Percentiles rank a stretch among this genome's conserved stretches.
phyloP scores from a whole-genome alignment of 228 moss, liverwort and hornwort species.

The Sphagnum fallax region DNA sequence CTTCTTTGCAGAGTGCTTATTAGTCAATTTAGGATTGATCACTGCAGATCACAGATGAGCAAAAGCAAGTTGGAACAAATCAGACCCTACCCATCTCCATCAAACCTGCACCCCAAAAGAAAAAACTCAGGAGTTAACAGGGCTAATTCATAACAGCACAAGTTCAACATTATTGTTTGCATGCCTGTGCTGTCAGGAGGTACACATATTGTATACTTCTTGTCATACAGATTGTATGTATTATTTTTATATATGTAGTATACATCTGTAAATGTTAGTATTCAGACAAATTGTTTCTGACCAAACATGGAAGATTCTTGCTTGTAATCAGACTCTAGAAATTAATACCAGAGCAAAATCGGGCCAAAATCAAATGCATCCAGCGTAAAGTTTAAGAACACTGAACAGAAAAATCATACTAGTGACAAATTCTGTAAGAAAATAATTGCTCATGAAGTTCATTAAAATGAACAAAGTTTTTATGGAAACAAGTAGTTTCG shows the following conservation, averaged over 20 bases:
- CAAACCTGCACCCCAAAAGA: slow-evolving; percentile 52
- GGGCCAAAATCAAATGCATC: no score
- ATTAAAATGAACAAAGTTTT: neutral
- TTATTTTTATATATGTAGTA: neutral
- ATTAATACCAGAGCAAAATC: no score
- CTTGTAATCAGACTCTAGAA: no score
- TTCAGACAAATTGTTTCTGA: no score
- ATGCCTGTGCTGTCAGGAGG: no score
- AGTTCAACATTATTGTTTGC: no score
- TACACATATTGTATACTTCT: no score
- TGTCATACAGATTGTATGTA: neutral
- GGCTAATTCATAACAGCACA: neutral
- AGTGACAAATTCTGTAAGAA: neutral
- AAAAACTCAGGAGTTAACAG: neutral
- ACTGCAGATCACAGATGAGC: neutral
- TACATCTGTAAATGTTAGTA: neutral
- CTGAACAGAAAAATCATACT: neutral
- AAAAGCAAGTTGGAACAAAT: neutral
- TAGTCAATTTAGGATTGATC: neutral
- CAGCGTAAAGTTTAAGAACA: no score
- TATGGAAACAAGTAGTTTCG: neutral
- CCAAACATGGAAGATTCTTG: neutral
- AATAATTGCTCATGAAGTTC: neutral
- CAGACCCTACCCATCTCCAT: slow-evolving; percentile 73
- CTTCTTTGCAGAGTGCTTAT: neutral